These are phyloP conservation scores for Aspergillus egyptiacus DNA, from an alignment of 495 filamentous ascomycete species.

Conservation along the genomic window DNA sequence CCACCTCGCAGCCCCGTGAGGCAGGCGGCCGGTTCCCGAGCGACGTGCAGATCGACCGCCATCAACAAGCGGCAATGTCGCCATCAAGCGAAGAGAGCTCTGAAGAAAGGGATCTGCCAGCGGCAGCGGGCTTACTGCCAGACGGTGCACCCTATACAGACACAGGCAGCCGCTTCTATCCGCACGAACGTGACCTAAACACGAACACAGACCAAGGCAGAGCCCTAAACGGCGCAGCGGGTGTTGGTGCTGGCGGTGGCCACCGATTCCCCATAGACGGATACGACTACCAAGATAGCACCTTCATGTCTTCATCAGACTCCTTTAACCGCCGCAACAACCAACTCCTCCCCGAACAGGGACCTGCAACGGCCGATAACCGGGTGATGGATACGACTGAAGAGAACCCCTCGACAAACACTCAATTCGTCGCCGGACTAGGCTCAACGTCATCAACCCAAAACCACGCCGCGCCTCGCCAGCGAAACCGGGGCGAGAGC, in stretches of 20 bases:
- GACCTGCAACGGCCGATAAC: constrained; percentile 14
- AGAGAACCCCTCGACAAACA: constrained; percentile 19
- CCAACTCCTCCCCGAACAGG: constrained; percentile 12
- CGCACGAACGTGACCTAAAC: constrained; percentile 12
- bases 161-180: constrained; percentile 12
- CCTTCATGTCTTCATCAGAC: constrained; percentile 37
- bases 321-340: constrained; percentile 23
- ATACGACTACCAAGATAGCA: constrained; percentile 42
- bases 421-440: constrained; percentile 20
- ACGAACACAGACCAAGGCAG: constrained; percentile 7
- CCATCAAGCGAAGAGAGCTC: constrained; percentile 71
- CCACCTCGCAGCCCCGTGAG: constrained; percentile 51
- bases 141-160: constrained; percentile 33
- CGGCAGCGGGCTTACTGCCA: constrained; percentile 48
- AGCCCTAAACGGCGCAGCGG: neutral
- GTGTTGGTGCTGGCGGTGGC: neutral
- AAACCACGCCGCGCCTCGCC: constrained; percentile 23
- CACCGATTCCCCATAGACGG: constrained; percentile 22
- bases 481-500: constrained; percentile 31
- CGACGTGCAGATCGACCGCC: constrained; percentile 73
- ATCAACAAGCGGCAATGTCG: constrained; percentile 69
- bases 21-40: constrained; percentile 89
- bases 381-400: constrained; percentile 21
- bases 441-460: constrained; percentile 20
- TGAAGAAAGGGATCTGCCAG: constrained; percentile 55